These are phyloP conservation scores for Colletotrichum sidae DNA, from an alignment of 2,329 filamentous ascomycete species.

Conservation along the genomic window DNA sequence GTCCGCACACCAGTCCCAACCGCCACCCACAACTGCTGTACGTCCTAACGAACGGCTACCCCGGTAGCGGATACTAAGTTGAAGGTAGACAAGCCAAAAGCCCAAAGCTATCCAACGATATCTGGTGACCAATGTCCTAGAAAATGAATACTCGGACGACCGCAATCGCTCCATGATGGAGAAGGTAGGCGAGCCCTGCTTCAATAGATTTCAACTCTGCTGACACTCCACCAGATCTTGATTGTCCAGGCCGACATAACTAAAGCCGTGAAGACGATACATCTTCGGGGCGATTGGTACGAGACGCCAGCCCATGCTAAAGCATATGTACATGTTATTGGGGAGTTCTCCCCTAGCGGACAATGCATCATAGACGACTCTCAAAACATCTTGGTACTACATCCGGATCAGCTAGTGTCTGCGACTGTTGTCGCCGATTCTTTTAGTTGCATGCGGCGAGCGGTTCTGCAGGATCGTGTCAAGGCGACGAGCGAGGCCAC, in stretches of 20 bases:
- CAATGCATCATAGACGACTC: conserved; percentile 86
- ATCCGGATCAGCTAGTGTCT: conserved; percentile 95
- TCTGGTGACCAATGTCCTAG: conserved; percentile 79
- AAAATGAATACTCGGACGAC: conserved; percentile 74
- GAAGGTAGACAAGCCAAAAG: conserved; percentile 73
- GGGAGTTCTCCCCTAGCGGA: conserved; percentile 75
- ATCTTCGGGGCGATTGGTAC: conserved; percentile 87
- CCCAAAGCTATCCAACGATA: conserved; percentile 87
- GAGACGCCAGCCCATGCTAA: conserved; percentile 81
- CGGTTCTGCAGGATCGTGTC: conserved; percentile 93
- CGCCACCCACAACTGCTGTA: conserved; percentile 48
- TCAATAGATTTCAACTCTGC: background rate
- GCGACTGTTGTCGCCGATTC: conserved; percentile 97
- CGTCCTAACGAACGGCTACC: conserved; percentile 44
- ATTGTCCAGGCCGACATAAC: conserved; percentile 83
- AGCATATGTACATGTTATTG: conserved; percentile 88
- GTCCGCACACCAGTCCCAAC: conserved; percentile 55
- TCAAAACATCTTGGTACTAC: conserved; percentile 87
- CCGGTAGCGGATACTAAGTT: conserved; percentile 68
- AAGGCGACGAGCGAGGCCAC: conserved; percentile 88
- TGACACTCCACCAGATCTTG: conserved; percentile 70
- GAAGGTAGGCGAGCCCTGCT: conserved; percentile 69
- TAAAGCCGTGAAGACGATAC: conserved; percentile 74
- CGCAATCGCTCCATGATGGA: conserved; percentile 71
- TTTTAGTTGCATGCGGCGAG: conserved; percentile 88